Evolutionary conservation across 306 rosid genomes (phyloP), one percentile per base, ranked within the genome.

Genomic region (Ochetophila trinervis): DNA sequence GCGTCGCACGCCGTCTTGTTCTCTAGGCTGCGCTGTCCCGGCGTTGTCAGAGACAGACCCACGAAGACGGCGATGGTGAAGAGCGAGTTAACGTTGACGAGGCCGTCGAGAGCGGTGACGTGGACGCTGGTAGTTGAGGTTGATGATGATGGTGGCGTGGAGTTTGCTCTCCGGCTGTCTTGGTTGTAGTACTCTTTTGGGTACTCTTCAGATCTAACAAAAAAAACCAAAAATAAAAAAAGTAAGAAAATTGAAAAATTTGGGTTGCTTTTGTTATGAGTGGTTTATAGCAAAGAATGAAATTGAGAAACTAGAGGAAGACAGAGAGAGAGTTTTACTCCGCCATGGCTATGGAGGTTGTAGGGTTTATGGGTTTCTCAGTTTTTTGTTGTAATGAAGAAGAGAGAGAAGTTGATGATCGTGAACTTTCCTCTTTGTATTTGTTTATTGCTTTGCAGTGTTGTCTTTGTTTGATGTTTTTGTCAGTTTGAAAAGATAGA

Each of bases 1-100:
- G 97, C 91, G 65, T 90, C 90, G 76, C 99, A 91, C 2, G 82
- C n/a, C 0, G 83, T 62, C 5, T 73, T 76, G 21, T 80, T 75
- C 68, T 86, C 91, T 3, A 93, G 91, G 78, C 90, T 81, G 8
- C 49, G 77, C 61, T 89, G 99, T 0, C 83, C 85, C 0, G 81
- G 91, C 0, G 89, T 83, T 6, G 96, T 75, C 10, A 92, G 78
- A 0, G 96, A 92, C 8, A 92, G 91, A 0, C 98, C 98, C n/a
- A 92, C 93, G 75, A 92, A 93, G n/a, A 87, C 96, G 0, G 95
- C 98, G 58, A 93, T 83, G 14, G 97, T 84, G 89, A 93, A 93
- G 34, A 93, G 95, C 0, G 98, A 92, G 78, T 92, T 92, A 10
- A 86, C 96, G 65, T 87, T 92, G 13, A 92, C 96, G 3, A 92